These are phyloP conservation scores for Dactylellina sp. DNA, from an alignment of 2,329 filamentous ascomycete genomes.

Conservation along the genomic window DNA sequence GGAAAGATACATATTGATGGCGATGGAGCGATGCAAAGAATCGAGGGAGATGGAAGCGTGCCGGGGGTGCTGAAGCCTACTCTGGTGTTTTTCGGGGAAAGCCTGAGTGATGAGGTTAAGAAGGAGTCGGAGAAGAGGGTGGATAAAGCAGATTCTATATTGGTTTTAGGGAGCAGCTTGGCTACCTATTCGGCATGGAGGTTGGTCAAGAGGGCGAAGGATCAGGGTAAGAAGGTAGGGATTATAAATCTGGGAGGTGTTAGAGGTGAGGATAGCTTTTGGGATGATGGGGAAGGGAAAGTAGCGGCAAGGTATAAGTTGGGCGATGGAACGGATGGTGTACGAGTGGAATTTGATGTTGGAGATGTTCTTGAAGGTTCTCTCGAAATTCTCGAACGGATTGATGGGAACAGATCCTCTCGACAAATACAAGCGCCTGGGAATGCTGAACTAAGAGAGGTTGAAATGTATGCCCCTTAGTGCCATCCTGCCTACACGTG, in stretches of 20 bases:
- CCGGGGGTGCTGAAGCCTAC: constrained; percentile 90
- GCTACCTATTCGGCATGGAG: constrained; percentile 97
- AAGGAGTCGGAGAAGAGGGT: constrained; percentile 81
- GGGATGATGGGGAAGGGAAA: constrained; percentile 61
- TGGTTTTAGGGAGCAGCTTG: constrained; percentile 88
- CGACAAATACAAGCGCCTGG: not conserved
- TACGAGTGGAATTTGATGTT: constrained; percentile 56
- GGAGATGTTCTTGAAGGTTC: constrained; percentile 28
- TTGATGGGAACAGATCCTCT: constrained; percentile 10
- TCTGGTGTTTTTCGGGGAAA: constrained; percentile 97
- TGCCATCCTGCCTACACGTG: not conserved
- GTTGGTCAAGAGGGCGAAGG: constrained; percentile 83
- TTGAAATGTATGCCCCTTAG: constrained; percentile 46
- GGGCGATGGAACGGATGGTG: constrained; percentile 59
- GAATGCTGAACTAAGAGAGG: constrained; percentile 22
- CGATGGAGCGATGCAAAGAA: constrained; percentile 74
- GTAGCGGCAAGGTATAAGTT: constrained; percentile 57
- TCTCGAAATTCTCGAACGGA: constrained; percentile 12
- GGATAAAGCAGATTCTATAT: constrained; percentile 77
- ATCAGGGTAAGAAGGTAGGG: constrained; percentile 84
- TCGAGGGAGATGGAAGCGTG: constrained; percentile 65
- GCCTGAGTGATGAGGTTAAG: constrained; percentile 77
- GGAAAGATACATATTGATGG: constrained; percentile 76
- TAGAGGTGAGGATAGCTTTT: constrained; percentile 82
- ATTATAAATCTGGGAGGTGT: constrained; percentile 90